A percentile compares a stretch with the other conserved stretches of the same genome.
Evolutionary conservation across 2,329 filamentous ascomycete genomes (phyloP).

Genomic region (Coleophoma eucalyptorum): DNA sequence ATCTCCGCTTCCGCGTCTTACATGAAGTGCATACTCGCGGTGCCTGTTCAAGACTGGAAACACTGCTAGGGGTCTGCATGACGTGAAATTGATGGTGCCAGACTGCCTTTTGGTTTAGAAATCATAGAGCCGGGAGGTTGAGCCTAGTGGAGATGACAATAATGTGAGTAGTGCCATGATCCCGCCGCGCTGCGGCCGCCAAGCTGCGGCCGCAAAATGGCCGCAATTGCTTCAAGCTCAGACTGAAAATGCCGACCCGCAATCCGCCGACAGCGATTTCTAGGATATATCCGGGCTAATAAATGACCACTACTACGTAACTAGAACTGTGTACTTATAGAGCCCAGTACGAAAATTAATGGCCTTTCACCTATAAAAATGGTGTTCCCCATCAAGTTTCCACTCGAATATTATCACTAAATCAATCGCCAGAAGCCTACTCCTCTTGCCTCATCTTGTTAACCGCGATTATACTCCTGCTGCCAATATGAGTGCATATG

Average conservation of each 20-base stretch:
- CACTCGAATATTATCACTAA: not conserved
- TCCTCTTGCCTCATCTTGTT: not conserved
- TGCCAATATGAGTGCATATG: conserved; percentile 5
- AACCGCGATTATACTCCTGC: not conserved
- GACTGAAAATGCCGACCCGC: too few species aligned
- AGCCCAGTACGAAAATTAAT: not conserved
- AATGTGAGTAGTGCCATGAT: not conserved
- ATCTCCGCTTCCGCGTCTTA: conserved; percentile 5
- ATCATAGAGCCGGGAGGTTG: not conserved
- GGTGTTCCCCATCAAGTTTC: not conserved
- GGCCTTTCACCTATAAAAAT: not conserved
- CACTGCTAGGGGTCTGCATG: not conserved
- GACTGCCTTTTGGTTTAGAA: not conserved
- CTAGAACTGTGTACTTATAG: not conserved
- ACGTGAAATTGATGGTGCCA: not conserved
- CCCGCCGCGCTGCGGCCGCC: too few species aligned
- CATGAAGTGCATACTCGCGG: conserved; percentile 3
- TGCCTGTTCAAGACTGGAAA: not conserved
- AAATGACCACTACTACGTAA: not conserved
- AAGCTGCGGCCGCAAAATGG: too few species aligned
- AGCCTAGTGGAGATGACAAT: not conserved
- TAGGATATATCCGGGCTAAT: too few species aligned
- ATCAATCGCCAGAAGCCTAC: not conserved
- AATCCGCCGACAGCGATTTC: too few species aligned
- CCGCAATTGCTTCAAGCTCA: too few species aligned